Evolutionary conservation across 1,284 basidiomycete species (phyloP), one percentile per base, ranked within the genome.

Genomic region (Cystobasidium sp.): DNA sequence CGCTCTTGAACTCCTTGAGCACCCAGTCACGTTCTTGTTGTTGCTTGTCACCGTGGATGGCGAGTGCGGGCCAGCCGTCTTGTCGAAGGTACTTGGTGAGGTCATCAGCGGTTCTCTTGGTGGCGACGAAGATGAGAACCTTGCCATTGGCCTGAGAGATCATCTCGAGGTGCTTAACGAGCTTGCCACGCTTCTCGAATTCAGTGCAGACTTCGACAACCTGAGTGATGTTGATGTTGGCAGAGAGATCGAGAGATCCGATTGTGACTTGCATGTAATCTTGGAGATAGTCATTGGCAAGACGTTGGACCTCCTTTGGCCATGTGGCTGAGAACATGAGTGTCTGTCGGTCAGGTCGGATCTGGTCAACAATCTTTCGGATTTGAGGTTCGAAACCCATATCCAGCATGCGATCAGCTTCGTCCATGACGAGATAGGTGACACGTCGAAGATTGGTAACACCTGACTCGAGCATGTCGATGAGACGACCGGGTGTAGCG

Each of bases 321-420:
- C 96, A 99, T 24, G 97, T 99, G 31, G 96, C 96, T 72, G 94
- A 97, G 87, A 99, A 99, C 84, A 84, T 84, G 78, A 84, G 81
- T 59, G 84, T 84, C 67, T 81, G 79, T 66, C 79, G 75, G 73
- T 81, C 80, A 37, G 79, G 79, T 22, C 79, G 78, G 70, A 81
- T 81, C 85, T 99, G 96, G 79, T 90, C 87, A 78, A 99, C 91
- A 80, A 98, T 97, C 86, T 99, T 99, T 83, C 95, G 88, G 82
- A 99, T 99, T 83, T 99, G 96, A 75, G 96, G 96, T 85, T 99
- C 96, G 85, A 99, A 99, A 88, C 96, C 94, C 94, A 96, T 96
- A 85, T 96, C 93, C 78, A 96, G 87, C 93, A 96, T 96, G 80
- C 94, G 92, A 85, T 98, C 96, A 72, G 96, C 96, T 84, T 99